A percentile compares a stretch with the other conserved stretches of the same genome.
phyloP scores from a whole-genome alignment of 129 eudicot genomes.

The Sambucus nigra region DNA sequence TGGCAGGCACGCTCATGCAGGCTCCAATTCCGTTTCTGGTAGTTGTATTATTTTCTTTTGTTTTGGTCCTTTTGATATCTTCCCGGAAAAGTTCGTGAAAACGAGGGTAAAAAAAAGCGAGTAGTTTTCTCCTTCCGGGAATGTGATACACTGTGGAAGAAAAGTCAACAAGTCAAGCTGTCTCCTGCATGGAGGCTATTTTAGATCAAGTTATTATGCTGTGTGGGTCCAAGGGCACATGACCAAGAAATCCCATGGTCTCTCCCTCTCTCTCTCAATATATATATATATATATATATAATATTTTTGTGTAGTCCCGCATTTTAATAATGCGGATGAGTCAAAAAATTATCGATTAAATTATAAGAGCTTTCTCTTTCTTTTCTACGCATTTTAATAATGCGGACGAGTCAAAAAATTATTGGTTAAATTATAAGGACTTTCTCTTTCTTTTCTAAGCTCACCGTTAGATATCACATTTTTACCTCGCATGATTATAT shows the following conservation, averaged over 20 bases:
- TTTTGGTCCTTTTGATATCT: conserved; percentile 16
- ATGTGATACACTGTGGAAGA: background rate
- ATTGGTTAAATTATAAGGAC: no score
- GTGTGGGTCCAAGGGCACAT: conserved; percentile 38
- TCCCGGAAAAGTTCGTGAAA: background rate
- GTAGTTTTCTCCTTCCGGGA: background rate
- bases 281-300: no score
- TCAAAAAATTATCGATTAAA: no score
- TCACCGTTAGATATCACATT: no score
- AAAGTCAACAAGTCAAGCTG: conserved; percentile 23
- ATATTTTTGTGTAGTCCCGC: no score
- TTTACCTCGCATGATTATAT: no score
- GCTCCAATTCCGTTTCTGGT: conserved; percentile 1
- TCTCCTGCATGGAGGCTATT: conserved; percentile 75
- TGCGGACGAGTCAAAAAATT: no score
- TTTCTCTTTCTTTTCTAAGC: no score
- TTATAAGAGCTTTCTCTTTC: no score
- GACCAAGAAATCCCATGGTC: background rate
- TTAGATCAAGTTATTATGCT: conserved; percentile 23
- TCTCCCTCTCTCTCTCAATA: background rate
- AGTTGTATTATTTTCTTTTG: conserved; percentile 1
- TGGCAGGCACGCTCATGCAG: conserved; percentile 25
- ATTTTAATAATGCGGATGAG: no score
- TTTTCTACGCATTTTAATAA: no score
- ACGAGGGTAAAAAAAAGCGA: no score